Base-by-base conservation (phyloP, 202 grass and related monocot genomes). In the Cymbopogon flexuosus region DNA sequence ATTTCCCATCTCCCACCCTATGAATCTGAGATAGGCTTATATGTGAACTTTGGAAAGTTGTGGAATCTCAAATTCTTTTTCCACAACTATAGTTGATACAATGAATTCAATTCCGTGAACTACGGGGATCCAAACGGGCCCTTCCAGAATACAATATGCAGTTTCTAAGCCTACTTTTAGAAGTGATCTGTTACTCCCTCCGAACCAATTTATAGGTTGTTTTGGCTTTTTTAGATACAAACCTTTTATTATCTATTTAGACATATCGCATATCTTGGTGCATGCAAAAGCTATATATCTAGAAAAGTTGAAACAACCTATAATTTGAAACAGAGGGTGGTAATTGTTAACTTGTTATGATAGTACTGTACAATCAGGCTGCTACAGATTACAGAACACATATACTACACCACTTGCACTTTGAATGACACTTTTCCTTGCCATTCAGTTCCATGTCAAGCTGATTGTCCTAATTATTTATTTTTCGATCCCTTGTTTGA, bases 401-500 rank as follows among this genome's bases (percentile, higher is more conserved):
- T 68, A 23, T 79, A 54, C 8, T 74, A 16, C 41, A 46, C 30
- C 7, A 13, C 62, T 56, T 37, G 31, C 37, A 51, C 68, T 75
- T 66, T 56, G 0, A 79, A 51, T 79, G 23, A 18, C 51, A 75
- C 39, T 78, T 79, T 52, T 57, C n/a, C 37, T 8, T n/a, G 31
- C 7, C 57, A 22, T 77, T 2, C 4, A 15, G 13, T 39, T 59
- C 67, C 29, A 49, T 83, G 30, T 10, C 30, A 65, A 19, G 13
- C n/a, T 74, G 13, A 21, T 73, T 79, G 39, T 37, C 29, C 47
- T 51, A 6, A 51, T 51, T 52, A 47, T 57, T 83, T 41, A 19
- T 75, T 67, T n/a, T 69, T 16, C 27, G 68, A 68, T 51, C 22
- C 12, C 27, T 67, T 19, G 7, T 73, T 73, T 66, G 78, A 56